Base-by-base conservation (phyloP, 257 asterid species). In the Plantago major region DNA sequence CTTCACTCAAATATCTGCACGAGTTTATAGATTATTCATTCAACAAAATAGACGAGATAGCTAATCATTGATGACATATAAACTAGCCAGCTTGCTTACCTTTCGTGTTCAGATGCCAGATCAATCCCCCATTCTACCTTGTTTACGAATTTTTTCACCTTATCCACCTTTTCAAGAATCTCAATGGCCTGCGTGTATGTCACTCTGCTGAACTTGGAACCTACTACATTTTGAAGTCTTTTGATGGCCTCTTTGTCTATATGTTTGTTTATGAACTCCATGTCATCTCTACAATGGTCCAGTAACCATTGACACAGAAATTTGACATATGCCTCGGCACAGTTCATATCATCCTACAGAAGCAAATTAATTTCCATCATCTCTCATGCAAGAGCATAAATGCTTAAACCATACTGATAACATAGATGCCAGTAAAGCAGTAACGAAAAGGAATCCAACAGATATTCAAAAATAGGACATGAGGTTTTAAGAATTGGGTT, bases 111-210 rank as follows among this genome's bases (percentile, higher is more conserved):
- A 61, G 99, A 93, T 49, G 99, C 96, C 67, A 93, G 73, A 79
- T 89, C 99, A 47, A 89, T 78, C 50, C 99, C 99, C 99, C 99
- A 93, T 74, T 83, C 97, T 54, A 93, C 99, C 54, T 75, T 77
- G 57, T 93, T 93, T 73, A 87, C 97, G 63, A 93, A 93, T 67
- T 85, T 85, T 88, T 58, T 83, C 68, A 47, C 87, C 65, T 86
- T 75, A 13, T 90, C 66, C 52, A 88, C 97, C 73, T 80, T 88
- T 80, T 76, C 92, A 19, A 93, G 96, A 76, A 89, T 82, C 46
- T 66, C 74, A 56, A 93, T 68, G 0, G 99, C 97, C 64, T 93
- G 92, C 4, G 99, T 87, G 78, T 93, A 93, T 55, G 97, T 76
- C 57, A 89, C 71, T 55, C 90, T 74, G 67, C 74, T 74, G 76